A percentile compares a stretch with the other conserved stretches of the same genome.
phyloP scores from a whole-genome alignment of 2,329 filamentous ascomycete species.

The Colletotrichum sp. region DNA sequence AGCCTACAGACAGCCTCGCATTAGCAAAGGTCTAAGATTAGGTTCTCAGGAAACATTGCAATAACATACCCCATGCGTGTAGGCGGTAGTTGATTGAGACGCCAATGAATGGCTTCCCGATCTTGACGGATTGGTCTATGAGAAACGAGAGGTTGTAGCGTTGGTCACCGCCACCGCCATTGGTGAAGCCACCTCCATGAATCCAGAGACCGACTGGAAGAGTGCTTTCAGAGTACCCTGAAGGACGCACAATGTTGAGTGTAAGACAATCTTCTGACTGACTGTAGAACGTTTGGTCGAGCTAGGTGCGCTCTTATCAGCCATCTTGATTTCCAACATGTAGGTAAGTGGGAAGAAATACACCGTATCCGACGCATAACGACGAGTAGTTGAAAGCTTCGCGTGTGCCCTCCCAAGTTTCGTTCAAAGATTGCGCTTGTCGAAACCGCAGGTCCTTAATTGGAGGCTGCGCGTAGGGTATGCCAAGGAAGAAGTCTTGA shows the following conservation, averaged over 20 bases:
- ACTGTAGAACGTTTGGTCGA: not conserved
- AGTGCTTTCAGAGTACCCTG: not conserved
- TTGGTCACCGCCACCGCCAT: not conserved
- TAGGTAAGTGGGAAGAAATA: not conserved
- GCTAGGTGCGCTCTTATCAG: not conserved
- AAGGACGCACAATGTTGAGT: not conserved
- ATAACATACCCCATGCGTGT: slow-evolving; percentile 37
- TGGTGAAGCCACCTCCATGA: slow-evolving; percentile 16
- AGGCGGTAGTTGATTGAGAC: slow-evolving; percentile 45
- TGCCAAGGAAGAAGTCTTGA: not conserved
- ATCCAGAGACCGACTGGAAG: not conserved
- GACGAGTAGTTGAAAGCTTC: not conserved
- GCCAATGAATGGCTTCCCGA: slow-evolving; percentile 51
- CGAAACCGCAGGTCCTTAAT: not conserved
- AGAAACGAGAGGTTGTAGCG: slow-evolving; percentile 26
- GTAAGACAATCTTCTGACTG: not conserved
- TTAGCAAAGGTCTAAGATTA: slow-evolving; percentile 10
- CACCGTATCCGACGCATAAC: not conserved
- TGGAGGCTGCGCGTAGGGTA: not conserved
- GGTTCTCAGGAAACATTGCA: slow-evolving; percentile 42
- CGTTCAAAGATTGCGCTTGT: not conserved
- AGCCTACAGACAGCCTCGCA: not conserved
- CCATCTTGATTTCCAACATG: not conserved
- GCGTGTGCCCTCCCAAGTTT: not conserved
- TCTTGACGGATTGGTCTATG: slow-evolving; percentile 47